A percentile compares a stretch with the other conserved stretches of the same genome.
Conservation (phyloP, 2,329 filamentous ascomycete species). For the Didymella glomerata region DNA sequence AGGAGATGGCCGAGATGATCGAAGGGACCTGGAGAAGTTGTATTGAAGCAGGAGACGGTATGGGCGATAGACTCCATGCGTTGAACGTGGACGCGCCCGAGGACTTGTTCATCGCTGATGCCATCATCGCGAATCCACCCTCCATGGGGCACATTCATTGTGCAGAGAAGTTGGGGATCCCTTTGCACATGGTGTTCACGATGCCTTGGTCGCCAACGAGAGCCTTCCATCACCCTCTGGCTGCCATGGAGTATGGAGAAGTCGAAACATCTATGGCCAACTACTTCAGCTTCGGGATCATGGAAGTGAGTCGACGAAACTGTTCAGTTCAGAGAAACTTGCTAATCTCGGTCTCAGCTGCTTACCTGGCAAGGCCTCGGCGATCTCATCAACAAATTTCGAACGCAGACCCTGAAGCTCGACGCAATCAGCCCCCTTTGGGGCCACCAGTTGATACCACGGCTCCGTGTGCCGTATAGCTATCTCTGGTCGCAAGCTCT, state of each 20-base stretch:
- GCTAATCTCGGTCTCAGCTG: slow-evolving; percentile 22
- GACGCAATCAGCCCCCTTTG: slow-evolving; percentile 51
- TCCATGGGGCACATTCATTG: slow-evolving; percentile 64
- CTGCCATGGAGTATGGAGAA: slow-evolving; percentile 55
- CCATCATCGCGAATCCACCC: slow-evolving; percentile 38
- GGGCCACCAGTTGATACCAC: slow-evolving; percentile 51
- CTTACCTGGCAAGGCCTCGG: slow-evolving; percentile 62
- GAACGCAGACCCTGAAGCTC: slow-evolving; percentile 52
- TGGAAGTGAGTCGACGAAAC: slow-evolving; percentile 43
- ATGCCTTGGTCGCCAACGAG: slow-evolving; percentile 62
- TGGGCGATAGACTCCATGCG: slow-evolving; percentile 22
- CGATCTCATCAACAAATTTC: slow-evolving; percentile 58
- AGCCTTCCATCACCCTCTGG: slow-evolving; percentile 61
- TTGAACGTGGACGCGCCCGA: slow-evolving; percentile 24
- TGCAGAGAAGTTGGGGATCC: slow-evolving; percentile 76
- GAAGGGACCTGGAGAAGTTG: slow-evolving; percentile 50
- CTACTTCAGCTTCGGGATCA: slow-evolving; percentile 57
- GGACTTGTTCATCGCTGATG: slow-evolving; percentile 77
- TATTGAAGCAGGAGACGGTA: slow-evolving; percentile 50
- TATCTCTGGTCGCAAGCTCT: slow-evolving; percentile 58
- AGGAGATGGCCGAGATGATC: slow-evolving; percentile 41
- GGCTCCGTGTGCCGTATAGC: slow-evolving; percentile 54
- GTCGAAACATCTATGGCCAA: slow-evolving; percentile 52
- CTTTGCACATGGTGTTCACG: slow-evolving; percentile 85
- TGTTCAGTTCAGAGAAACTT: background rate